Evolutionary conservation across 106 monocot genomes (phyloP).

Genomic region (Acanthochlamys bracteata): DNA sequence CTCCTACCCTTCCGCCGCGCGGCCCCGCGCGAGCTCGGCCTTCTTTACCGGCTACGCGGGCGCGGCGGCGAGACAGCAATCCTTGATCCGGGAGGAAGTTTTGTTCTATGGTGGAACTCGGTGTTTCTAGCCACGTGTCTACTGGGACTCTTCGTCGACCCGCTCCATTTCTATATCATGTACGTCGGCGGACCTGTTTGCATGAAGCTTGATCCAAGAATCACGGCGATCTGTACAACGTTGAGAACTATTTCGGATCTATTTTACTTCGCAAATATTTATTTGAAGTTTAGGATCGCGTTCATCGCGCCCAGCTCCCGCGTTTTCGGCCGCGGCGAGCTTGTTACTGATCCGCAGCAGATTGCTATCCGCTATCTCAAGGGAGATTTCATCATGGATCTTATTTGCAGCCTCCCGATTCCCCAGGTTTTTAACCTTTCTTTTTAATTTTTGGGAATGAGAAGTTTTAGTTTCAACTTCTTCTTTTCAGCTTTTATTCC

Average conservation of each 20-base stretch:
- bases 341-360: conserved; percentile 57
- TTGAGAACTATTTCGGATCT: conserved; percentile 39
- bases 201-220: conserved; percentile 40
- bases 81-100: conserved; percentile 72
- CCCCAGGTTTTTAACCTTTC: conserved; percentile 43
- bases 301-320: conserved; percentile 82
- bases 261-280: conserved; percentile 42
- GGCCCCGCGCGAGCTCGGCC: not conserved
- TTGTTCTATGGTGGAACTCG: conserved; percentile 70
- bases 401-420: conserved; percentile 66
- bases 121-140: conserved; percentile 75
- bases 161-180: conserved; percentile 74
- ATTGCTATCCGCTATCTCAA: conserved; percentile 62
- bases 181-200: conserved; percentile 53
- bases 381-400: conserved; percentile 65
- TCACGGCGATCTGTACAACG: conserved; percentile 50
- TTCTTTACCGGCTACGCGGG: conserved; percentile 21
- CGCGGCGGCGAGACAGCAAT: conserved; percentile 37
- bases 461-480: too few relatives aligned
- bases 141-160: conserved; percentile 80
- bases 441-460: not conserved
- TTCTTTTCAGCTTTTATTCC: too few relatives aligned
- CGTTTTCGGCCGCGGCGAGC: conserved; percentile 77
- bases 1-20: conserved; percentile 6
- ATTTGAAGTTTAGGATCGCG: conserved; percentile 84